Evolutionary conservation across 768 basidiomycete genomes (phyloP), one percentile per base, ranked within the genome.

Genomic region (Boletus rubescentipes): DNA sequence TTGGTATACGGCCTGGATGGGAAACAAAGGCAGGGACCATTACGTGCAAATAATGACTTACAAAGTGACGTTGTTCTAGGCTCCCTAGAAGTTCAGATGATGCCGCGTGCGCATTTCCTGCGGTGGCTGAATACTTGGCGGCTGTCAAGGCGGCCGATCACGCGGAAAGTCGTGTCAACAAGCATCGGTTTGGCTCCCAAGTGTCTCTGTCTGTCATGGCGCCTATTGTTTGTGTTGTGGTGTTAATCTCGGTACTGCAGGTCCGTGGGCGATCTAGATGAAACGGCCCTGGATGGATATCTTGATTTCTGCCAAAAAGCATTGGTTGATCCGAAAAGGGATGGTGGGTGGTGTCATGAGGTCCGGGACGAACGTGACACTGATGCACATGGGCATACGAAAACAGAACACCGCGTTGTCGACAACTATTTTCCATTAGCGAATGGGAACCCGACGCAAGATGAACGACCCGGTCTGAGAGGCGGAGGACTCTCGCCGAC

Each of bases 1-100:
- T 78, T 96, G 78, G 80, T 86, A 23, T 94, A 94, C 62, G 94
- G 93, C 1, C 65, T 94, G 29, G 92, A 94, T 66, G 90, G 85
- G 29, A 74, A 73, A 58, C 51, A 62, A 49, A 80, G 89, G 89
- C 84, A 65, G 54, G 73, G 57, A 32, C 9, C 0, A 39, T 55
- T 51, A 46, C 49, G 43, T 55, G 43, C 30, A 41, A 36, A 29
- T 39, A 15, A 41, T 41, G 16, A 23, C 40, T 58, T 42, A 43
- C 38, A 37, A 54, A 54, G 54, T 62, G 54, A 62, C 40, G 41
- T 23, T 21, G 31, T 60, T 42, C 54, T 58, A 86, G 81, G 66
- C 62, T 69, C 31, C 82, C 82, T 54, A 67, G 61, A 53, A 68
- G 74, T 51, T 48, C 61, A 31, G 67, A 74, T 41, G 90, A 93